Conservation (phyloP, 305 asterid species). For the Nicotiana rustica region DNA sequence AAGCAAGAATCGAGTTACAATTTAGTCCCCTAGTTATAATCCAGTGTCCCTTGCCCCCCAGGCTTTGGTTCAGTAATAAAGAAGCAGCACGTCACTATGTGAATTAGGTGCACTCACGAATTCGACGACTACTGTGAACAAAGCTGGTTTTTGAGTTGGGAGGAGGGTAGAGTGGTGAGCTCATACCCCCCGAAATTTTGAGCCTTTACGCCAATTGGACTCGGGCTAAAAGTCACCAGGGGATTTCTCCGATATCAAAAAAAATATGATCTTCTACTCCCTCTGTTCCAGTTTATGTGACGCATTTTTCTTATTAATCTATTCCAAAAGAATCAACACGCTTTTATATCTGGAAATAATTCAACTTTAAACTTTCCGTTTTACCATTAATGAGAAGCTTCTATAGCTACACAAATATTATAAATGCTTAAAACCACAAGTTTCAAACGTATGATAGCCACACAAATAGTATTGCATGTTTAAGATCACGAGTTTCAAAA, state of each 20-base stretch:
- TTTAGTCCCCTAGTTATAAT: not conserved
- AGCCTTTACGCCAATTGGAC: not conserved
- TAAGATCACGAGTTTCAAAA: too few species aligned
- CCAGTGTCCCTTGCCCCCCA: not conserved
- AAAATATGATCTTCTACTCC: not conserved
- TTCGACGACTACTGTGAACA: not conserved
- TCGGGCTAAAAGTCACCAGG: not conserved
- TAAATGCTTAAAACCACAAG: too few species aligned
- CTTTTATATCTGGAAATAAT: too few species aligned
- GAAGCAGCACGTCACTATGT: not conserved
- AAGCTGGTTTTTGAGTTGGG: not conserved
- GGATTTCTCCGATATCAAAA: slow-evolving; percentile 24
- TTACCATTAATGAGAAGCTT: too few species aligned
- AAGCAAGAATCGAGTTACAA: not conserved
- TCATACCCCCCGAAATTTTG: not conserved
- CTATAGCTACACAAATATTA: too few species aligned
- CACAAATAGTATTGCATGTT: too few species aligned
- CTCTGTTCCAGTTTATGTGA: too few species aligned
- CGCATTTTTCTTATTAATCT: too few species aligned
- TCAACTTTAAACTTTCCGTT: too few species aligned
- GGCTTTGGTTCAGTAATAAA: not conserved
- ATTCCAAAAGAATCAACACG: too few species aligned
- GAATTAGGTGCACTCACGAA: not conserved
- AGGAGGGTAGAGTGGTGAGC: not conserved
- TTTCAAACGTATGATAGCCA: too few species aligned